Conservation (phyloP, 2,329 filamentous ascomycete genomes). For the Neonectria magnoliae region DNA sequence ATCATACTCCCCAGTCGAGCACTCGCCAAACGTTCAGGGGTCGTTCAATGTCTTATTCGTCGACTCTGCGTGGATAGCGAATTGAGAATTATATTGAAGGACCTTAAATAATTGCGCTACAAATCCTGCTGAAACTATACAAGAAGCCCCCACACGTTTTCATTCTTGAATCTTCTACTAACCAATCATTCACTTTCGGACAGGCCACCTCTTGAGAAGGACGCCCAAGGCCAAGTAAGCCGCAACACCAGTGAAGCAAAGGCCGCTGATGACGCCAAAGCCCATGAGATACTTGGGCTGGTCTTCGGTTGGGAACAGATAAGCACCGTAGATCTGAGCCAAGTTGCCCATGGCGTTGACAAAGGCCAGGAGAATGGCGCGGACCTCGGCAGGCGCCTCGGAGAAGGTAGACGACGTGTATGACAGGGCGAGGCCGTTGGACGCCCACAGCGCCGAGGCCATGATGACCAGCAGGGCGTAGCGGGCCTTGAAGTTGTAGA, state of each 20-base stretch:
- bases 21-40: no score
- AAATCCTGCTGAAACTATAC: neutral
- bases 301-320: conserved; percentile 61
- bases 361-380: conserved; percentile 59
- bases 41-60: no score
- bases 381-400: conserved; percentile 57
- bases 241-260: conserved; percentile 25
- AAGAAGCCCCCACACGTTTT: neutral
- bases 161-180: neutral
- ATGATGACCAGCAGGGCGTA: conserved; percentile 65
- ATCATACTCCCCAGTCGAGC: no score
- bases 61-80: neutral
- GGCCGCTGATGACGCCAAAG: conserved; percentile 46
- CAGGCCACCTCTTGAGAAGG: conserved; percentile 22
- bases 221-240: conserved; percentile 23
- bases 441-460: conserved; percentile 64
- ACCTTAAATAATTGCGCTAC: neutral
- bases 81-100: neutral
- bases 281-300: conserved; percentile 60
- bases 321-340: conserved; percentile 65
- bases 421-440: conserved; percentile 61
- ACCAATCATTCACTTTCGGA: conserved; percentile 1
- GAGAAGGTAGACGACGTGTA: conserved; percentile 63
- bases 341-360: conserved; percentile 66
- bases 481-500: conserved; percentile 61